Evolutionary conservation across 225 moss, liverwort and hornwort species (phyloP).

Genomic region (Rhytidiadelphus loreus): DNA sequence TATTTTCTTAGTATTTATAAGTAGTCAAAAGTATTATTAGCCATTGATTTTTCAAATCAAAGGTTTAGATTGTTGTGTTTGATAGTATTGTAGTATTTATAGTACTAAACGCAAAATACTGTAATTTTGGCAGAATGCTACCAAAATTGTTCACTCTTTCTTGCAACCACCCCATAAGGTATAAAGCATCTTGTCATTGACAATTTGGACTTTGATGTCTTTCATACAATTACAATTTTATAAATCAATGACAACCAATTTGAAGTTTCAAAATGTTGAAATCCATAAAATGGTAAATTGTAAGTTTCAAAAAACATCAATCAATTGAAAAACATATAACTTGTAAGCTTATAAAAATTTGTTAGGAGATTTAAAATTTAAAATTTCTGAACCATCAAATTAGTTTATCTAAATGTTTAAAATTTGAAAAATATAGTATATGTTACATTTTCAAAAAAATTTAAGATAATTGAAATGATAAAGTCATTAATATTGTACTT

Average conservation of each 20-base stretch:
- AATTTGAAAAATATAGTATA: background rate
- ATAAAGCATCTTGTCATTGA: no score
- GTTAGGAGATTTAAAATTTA: accelerated
- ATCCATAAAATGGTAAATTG: background rate
- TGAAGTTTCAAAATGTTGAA: background rate
- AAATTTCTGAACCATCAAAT: background rate
- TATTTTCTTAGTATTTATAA: no score
- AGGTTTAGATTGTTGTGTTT: no score
- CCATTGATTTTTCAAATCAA: no score
- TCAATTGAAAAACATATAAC: background rate
- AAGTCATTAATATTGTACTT: background rate
- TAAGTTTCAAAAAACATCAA: background rate
- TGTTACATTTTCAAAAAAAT: no score
- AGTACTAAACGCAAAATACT: no score
- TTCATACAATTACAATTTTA: background rate
- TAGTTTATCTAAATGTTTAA: background rate
- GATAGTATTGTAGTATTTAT: no score
- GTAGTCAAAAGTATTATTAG: no score
- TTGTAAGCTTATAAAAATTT: background rate
- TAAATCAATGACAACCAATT: background rate
- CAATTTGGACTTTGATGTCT: background rate
- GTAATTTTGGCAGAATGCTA: no score
- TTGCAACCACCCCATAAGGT: no score
- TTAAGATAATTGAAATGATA: background rate
- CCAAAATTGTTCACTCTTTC: no score